Conservation (phyloP, 495 filamentous ascomycete genomes). For the Elaphomyces granulatus region DNA sequence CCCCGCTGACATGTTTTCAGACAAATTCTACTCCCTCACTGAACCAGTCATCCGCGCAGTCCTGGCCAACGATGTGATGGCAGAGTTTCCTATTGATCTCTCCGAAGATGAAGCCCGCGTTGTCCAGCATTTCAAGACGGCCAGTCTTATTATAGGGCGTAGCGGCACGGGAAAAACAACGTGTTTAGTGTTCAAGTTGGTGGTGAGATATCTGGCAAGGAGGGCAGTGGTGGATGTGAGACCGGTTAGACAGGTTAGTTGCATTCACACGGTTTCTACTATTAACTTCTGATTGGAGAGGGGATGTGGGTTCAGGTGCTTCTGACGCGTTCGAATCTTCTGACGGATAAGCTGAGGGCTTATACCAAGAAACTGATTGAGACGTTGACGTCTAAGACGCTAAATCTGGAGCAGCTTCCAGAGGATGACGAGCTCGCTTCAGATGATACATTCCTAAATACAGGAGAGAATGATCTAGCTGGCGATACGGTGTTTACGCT, state of each 20-base stretch:
- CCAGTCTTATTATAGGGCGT: slow-evolving; percentile 27
- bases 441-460: slow-evolving; percentile 5
- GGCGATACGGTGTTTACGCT: slow-evolving; percentile 17
- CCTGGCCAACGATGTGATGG: too few species aligned
- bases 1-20: slow-evolving; percentile 5
- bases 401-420: neutral
- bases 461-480: slow-evolving; percentile 1
- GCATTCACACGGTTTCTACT: neutral
- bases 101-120: slow-evolving; percentile 20
- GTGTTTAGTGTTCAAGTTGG: slow-evolving; percentile 27
- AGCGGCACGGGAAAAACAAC: slow-evolving; percentile 35
- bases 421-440: neutral
- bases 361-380: slow-evolving; percentile 22
- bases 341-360: slow-evolving; percentile 20
- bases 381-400: slow-evolving; percentile 1
- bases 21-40: slow-evolving; percentile 26
- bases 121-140: slow-evolving; percentile 18
- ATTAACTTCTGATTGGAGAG: neutral
- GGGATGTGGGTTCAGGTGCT: too few species aligned
- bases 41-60: slow-evolving; percentile 19
- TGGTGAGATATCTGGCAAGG: slow-evolving; percentile 14
- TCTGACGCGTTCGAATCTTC: slow-evolving; percentile 23
- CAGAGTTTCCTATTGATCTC: slow-evolving; percentile 29
- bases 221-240: slow-evolving; percentile 1
- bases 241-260: slow-evolving; percentile 18